A percentile compares a stretch with the other conserved stretches of the same genome.
These are phyloP conservation scores for Aspergillus carlsbadensis DNA, from an alignment of 495 filamentous ascomycete species.

Conservation along the genomic window DNA sequence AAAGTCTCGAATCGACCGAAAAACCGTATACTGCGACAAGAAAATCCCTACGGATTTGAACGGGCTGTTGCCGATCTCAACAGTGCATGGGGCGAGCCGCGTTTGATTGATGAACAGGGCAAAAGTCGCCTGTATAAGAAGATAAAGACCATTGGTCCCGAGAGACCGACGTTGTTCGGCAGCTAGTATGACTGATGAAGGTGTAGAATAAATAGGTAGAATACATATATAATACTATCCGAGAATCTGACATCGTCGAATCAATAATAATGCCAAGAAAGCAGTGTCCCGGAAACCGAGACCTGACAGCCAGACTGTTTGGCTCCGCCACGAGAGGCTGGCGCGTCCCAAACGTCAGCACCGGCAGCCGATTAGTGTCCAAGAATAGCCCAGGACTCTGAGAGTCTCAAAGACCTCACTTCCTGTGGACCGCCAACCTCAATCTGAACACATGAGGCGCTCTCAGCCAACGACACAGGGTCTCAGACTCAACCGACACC, in stretches of 20 bases:
- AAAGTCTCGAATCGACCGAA: conserved; percentile 26
- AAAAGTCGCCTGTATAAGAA: conserved; percentile 12
- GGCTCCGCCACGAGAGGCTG: conserved; percentile 15
- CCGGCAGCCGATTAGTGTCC: conserved; percentile 8
- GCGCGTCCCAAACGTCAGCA: conserved; percentile 15
- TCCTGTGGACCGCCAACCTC: neutral
- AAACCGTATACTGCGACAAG: conserved; percentile 37
- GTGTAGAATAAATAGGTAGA: neutral
- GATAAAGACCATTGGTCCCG: conserved; percentile 27
- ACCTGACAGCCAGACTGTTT: neutral
- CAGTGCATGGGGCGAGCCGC: conserved; percentile 34
- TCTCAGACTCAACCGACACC: conserved; percentile 3
- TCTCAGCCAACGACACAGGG: neutral
- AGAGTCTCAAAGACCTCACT: neutral
- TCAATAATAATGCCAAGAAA: neutral
- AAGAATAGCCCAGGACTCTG: conserved; percentile 13
- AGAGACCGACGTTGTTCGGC: neutral
- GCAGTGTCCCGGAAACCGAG: neutral
- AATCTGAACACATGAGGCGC: neutral
- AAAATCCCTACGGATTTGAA: conserved; percentile 34
- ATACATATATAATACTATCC: neutral
- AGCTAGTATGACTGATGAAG: neutral
- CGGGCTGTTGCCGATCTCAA: conserved; percentile 33
- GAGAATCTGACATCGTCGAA: neutral
- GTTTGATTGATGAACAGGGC: conserved; percentile 27